A percentile compares a stretch with the other conserved stretches of the same genome.
phyloP scores from a whole-genome alignment of 179 eudicot genomes.

The Silene noctiflora region DNA sequence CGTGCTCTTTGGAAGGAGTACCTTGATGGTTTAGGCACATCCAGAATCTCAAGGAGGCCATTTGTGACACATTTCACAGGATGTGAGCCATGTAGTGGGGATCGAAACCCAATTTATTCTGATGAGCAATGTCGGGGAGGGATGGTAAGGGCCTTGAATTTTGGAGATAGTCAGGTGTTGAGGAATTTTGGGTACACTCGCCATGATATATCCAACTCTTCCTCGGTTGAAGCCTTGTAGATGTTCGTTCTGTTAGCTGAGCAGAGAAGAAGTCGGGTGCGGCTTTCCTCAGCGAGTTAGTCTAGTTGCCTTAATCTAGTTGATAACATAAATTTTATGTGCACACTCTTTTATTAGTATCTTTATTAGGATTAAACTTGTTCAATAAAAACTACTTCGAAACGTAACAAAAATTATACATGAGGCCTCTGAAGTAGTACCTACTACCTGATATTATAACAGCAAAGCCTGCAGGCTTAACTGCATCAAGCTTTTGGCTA shows the following conservation, averaged over 20 bases:
- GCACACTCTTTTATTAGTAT: not conserved
- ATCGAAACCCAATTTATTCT: constrained; percentile 39
- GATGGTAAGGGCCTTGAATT: constrained; percentile 50
- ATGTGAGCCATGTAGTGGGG: constrained; percentile 79
- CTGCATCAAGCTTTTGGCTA: too few species aligned
- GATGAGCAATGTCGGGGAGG: constrained; percentile 43
- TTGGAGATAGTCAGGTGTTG: constrained; percentile 71
- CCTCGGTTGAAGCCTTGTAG: constrained; percentile 18
- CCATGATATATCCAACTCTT: constrained; percentile 30
- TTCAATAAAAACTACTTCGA: not conserved
- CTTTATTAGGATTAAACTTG: not conserved
- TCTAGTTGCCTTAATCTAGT: not conserved
- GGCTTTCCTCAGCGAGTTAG: not conserved
- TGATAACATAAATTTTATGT: not conserved
- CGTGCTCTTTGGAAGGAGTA: constrained; percentile 27
- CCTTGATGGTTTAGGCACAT: constrained; percentile 17
- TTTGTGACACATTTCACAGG: constrained; percentile 65
- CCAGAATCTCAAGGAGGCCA: constrained; percentile 29
- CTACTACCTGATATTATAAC: not conserved
- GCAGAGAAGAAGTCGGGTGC: not conserved
- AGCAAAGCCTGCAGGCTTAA: not conserved
- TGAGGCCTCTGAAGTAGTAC: too few species aligned
- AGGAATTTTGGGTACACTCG: constrained; percentile 50
- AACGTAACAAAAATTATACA: not conserved
- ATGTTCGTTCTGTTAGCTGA: not conserved